phyloP scores from a whole-genome alignment of 331 rosid species.

The Malus hybrid region DNA sequence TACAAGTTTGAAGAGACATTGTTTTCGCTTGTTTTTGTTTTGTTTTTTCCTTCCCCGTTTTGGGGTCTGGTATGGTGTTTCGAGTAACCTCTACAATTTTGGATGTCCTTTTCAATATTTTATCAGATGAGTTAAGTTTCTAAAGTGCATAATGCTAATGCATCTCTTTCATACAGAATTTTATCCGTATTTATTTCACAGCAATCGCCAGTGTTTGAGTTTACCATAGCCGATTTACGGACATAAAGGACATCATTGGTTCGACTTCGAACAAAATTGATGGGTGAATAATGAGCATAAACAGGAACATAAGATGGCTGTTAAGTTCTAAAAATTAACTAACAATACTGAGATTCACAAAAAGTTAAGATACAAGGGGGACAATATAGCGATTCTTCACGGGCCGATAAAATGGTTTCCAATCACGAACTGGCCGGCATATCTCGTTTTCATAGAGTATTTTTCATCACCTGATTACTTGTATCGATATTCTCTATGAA shows the following conservation, averaged over 20 bases:
- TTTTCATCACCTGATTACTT: not conserved
- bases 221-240: too few relatives aligned
- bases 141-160: not conserved
- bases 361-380: too few relatives aligned
- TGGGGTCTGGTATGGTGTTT: not conserved
- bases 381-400: not conserved
- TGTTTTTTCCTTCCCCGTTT: not conserved
- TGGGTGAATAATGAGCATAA: too few relatives aligned
- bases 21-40: too few relatives aligned
- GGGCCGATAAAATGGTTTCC: not conserved
- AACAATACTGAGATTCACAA: too few relatives aligned
- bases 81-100: not conserved
- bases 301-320: too few relatives aligned
- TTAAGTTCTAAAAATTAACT: too few relatives aligned
- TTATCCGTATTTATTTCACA: not conserved
- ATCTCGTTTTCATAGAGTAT: not conserved
- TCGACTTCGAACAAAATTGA: too few relatives aligned
- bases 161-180: not conserved
- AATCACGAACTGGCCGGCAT: not conserved
- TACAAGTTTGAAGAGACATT: not conserved
- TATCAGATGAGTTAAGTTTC: not conserved
- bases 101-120: not conserved
- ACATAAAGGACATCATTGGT: not conserved
- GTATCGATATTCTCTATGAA: slow-evolving; percentile 29
- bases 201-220: not conserved